phyloP scores from a whole-genome alignment of 2,329 filamentous ascomycete genomes.

The Podosphaera fusca region DNA sequence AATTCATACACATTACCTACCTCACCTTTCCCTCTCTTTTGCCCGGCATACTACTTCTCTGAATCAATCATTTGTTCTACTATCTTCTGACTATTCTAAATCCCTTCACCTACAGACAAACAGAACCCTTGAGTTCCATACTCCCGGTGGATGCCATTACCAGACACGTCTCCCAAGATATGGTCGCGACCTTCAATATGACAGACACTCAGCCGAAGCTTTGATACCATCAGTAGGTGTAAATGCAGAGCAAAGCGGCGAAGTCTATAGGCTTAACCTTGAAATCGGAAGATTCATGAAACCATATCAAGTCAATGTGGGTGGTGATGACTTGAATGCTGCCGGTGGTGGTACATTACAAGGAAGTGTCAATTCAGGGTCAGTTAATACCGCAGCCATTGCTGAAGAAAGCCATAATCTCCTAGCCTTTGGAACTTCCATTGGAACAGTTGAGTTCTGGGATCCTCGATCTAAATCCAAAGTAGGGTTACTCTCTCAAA shows the following conservation, averaged over 20 bases:
- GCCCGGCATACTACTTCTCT: conserved; percentile 76
- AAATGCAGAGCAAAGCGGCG: conserved; percentile 64
- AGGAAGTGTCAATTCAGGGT: conserved; percentile 63
- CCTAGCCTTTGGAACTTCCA: conserved; percentile 75
- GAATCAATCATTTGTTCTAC: conserved; percentile 74
- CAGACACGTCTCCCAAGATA: conserved; percentile 78
- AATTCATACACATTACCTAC: conserved; percentile 88
- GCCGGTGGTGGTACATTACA: conserved; percentile 54
- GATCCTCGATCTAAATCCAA: conserved; percentile 66
- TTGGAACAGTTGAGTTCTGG: conserved; percentile 96
- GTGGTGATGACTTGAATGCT: conserved; percentile 49
- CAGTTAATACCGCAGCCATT: conserved; percentile 68
- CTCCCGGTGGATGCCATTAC: conserved; percentile 68
- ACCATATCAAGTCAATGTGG: conserved; percentile 76
- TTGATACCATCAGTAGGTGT: conserved; percentile 73
- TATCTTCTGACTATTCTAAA: conserved; percentile 83
- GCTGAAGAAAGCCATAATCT: conserved; percentile 80
- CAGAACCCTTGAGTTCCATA: conserved; percentile 81
- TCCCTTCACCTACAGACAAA: conserved; percentile 85
- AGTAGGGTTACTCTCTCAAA: conserved; percentile 50
- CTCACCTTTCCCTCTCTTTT: conserved; percentile 82
- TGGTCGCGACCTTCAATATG: conserved; percentile 72
- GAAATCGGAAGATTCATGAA: conserved; percentile 88
- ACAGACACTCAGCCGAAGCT: conserved; percentile 60
- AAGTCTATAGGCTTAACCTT: conserved; percentile 80